A percentile compares a stretch with the other conserved stretches of the same genome.
These are phyloP conservation scores for Calonectria pauciramosa DNA, from an alignment of 2,329 filamentous ascomycete species.

Conservation along the genomic window DNA sequence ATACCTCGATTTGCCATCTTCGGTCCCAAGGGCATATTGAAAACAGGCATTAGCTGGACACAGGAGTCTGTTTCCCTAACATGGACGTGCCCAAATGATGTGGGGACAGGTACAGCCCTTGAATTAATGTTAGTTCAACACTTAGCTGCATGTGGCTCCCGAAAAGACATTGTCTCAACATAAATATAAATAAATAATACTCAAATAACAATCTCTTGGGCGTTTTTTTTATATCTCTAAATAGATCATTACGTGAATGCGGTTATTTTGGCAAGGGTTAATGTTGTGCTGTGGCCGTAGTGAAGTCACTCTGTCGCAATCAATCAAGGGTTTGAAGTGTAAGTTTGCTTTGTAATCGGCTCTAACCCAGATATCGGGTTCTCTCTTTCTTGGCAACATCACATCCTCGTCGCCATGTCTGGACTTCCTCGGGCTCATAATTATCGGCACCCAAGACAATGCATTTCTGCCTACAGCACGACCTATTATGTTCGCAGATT, in stretches of 20 bases:
- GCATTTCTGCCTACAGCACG: not conserved
- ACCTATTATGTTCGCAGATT: not conserved
- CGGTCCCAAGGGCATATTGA: not conserved
- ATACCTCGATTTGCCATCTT: not conserved
- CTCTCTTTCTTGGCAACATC: constrained; percentile 8
- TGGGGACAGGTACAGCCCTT: not conserved
- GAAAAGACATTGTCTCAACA: not conserved
- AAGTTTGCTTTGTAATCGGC: constrained; percentile 16
- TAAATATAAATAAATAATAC: not conserved
- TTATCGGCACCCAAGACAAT: constrained; percentile 4
- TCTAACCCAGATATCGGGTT: constrained; percentile 2
- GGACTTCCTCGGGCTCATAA: not conserved
- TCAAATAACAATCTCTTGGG: not conserved
- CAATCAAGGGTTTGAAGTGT: not conserved
- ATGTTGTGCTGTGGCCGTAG: not conserved
- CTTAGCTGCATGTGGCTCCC: too few species aligned
- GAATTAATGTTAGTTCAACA: not conserved
- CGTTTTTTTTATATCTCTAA: too few species aligned
- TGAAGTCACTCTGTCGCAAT: too few species aligned
- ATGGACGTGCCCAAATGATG: not conserved
- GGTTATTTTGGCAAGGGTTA: not conserved
- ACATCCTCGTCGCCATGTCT: not conserved
- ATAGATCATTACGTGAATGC: not conserved
- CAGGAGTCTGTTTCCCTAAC: not conserved
- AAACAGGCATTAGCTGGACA: not conserved